Conservation (phyloP, 2,329 filamentous ascomycete genomes). For the Coleophoma cylindrospora region DNA sequence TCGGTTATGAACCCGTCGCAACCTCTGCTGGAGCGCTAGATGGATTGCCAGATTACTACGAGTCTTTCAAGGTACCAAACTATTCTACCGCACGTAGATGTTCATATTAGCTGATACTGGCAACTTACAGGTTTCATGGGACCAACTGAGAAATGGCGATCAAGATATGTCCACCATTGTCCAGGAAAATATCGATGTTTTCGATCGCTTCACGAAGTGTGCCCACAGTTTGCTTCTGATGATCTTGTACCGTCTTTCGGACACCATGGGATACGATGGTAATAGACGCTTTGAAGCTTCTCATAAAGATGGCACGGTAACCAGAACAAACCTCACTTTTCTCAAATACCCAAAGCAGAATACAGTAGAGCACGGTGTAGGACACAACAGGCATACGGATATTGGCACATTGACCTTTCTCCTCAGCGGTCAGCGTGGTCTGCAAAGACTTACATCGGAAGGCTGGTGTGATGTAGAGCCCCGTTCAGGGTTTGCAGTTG, state of each 20-base stretch:
- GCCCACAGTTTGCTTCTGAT: not conserved
- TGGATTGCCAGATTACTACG: constrained; percentile 2
- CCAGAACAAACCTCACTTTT: constrained; percentile 3
- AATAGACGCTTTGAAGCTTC: constrained; percentile 1
- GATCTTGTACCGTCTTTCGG: constrained; percentile 2
- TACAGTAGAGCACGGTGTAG: not conserved
- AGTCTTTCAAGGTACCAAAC: constrained; percentile 3
- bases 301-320: not conserved
- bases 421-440: not conserved
- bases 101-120: not conserved
- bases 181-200: not conserved
- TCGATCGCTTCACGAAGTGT: constrained; percentile 1
- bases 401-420: constrained; percentile 1
- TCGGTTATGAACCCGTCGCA: constrained; percentile 3
- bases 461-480: not conserved
- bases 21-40: constrained; percentile 1
- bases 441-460: not conserved
- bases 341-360: constrained; percentile 4
- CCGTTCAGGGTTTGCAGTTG: constrained; percentile 1
- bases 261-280: not conserved
- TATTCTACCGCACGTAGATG: not conserved
- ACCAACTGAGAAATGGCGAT: not conserved
- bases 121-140: not conserved
- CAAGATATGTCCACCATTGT: not conserved
- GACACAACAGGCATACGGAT: constrained; percentile 1